Base-by-base conservation (phyloP, 371 early-diverging fungal genomes). In the Circinella minor region DNA sequence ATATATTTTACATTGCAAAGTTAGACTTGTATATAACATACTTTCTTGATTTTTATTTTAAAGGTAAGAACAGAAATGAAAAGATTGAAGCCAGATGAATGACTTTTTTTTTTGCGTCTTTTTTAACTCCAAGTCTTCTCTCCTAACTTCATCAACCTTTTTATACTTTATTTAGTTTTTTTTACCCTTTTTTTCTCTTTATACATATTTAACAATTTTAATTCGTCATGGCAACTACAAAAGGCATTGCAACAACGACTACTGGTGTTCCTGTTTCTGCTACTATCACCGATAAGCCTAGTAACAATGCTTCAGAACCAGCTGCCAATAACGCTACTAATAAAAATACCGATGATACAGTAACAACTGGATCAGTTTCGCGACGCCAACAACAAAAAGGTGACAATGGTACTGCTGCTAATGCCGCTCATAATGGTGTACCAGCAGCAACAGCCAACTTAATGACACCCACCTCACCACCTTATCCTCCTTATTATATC, bases 401-500 rank as follows among this genome's bases (percentile, higher is more conserved):
- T 34, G 57, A 18, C 27, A 57, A 11, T 57, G 57, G 17, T 7
- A 5, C 51, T 13, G 5, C 51, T 13, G 15, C 51, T 51, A 51
- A 8, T 51, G 15, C 51, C 62, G 15, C 7, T 37, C 34, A 61
- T 8, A 27, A 43, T 11, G 18, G 17, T 17, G 37, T 27, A 27
- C 27, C 11, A 37, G 15, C 51, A 51, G 61, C 59, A 59, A 59
- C 51, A 17, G 64, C 46, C 36, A 55, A 55, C n/a, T 20, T 64
- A 36, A 60, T 65, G 70, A 64, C 79, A 17, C 81, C 81, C 7
- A 76, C 77, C 15, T 79, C 81, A 18, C 83, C 83, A 20, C 59
- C 74, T 39, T 81, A 81, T 68, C 83, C 81, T 48, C 83, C 83
- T 67, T 70, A 67, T 51, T 82, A 78, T 54, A 67, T 77, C 20